phyloP scores from a whole-genome alignment of 208 protist genomes.

The Trichomonas tenax region DNA sequence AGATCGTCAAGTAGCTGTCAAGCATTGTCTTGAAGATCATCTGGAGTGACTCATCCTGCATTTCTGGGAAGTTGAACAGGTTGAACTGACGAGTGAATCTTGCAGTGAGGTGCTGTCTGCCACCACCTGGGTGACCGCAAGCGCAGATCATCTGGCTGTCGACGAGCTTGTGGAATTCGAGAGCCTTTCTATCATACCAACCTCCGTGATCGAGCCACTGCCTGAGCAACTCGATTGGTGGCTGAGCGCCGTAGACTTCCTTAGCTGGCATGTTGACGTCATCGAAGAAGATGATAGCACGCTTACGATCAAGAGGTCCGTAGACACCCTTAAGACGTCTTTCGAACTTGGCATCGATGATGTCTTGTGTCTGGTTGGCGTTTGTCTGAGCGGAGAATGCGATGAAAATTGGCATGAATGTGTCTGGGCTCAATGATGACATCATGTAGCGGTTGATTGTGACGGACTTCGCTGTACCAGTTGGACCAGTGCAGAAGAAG shows the following conservation, averaged over 20 bases:
- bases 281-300: constrained; percentile 85
- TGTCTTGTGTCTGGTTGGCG: constrained; percentile 83
- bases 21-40: constrained; percentile 83
- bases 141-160: constrained; percentile 73
- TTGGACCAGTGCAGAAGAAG: constrained; percentile 80
- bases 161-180: constrained; percentile 75
- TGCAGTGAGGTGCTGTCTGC: constrained; percentile 75
- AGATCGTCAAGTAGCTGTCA: constrained; percentile 65
- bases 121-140: constrained; percentile 86
- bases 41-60: constrained; percentile 73
- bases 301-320: constrained; percentile 82
- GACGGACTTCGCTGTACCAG: constrained; percentile 89
- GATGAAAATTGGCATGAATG: constrained; percentile 79
- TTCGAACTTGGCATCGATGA: constrained; percentile 87
- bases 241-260: constrained; percentile 91
- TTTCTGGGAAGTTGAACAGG: constrained; percentile 78
- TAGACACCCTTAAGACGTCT: constrained; percentile 69
- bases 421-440: constrained; percentile 59
- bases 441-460: constrained; percentile 74
- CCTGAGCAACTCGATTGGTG: constrained; percentile 87
- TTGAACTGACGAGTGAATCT: constrained; percentile 92
- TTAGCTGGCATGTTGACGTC: constrained; percentile 94
- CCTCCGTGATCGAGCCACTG: constrained; percentile 87
- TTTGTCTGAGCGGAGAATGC: constrained; percentile 88
- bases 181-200: constrained; percentile 76